phyloP scores from a whole-genome alignment of 2,329 filamentous ascomycete genomes.

The Sclerotinia minor region DNA sequence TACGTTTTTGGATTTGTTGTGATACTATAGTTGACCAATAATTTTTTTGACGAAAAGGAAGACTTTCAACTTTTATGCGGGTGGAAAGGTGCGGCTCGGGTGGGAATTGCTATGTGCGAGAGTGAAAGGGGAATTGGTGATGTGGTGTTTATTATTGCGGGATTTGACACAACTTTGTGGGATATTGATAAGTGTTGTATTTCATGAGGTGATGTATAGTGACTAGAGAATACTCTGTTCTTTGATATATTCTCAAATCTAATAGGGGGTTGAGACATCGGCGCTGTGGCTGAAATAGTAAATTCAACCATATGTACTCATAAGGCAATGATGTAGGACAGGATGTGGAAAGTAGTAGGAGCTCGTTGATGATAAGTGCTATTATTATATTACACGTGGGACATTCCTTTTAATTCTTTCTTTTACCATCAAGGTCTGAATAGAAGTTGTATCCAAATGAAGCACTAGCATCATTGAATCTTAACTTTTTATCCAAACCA shows the following conservation, averaged over 20 bases:
- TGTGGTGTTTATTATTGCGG: neutral
- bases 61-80: slow-evolving; percentile 5
- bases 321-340: neutral
- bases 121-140: neutral
- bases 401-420: slow-evolving; percentile 30
- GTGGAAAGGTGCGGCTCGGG: neutral
- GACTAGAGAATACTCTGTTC: neutral
- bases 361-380: neutral
- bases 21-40: neutral
- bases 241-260: neutral
- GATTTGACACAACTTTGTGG: neutral
- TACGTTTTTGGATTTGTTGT: neutral
- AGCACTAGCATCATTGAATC: slow-evolving; percentile 60
- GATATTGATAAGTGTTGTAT: neutral
- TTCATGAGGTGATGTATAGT: neutral
- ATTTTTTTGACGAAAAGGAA: slow-evolving; percentile 6
- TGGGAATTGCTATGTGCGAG: neutral
- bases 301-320: neutral
- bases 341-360: neutral
- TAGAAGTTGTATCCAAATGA: slow-evolving; percentile 61
- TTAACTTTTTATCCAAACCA: slow-evolving; percentile 57
- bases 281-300: slow-evolving; percentile 12
- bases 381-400: neutral
- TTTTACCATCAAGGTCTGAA: slow-evolving; percentile 58
- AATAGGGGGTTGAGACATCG: neutral